A percentile compares a stretch with the other conserved stretches of the same genome.
Conservation (phyloP, 2,329 filamentous ascomycete species). For the Rachicladosporium sp. region DNA sequence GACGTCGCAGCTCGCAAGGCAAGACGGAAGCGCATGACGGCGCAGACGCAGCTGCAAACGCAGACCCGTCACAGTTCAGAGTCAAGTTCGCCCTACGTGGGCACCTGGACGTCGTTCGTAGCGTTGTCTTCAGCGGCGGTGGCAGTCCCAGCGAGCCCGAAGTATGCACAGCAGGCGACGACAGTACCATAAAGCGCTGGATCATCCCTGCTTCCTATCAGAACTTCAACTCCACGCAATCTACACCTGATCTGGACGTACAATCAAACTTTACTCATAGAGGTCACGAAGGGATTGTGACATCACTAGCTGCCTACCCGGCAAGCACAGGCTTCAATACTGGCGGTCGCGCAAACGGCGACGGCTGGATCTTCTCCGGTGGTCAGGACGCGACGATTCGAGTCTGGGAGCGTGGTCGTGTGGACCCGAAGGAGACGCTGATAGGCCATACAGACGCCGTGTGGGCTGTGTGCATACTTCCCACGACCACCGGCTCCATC, state of each 20-base stretch:
- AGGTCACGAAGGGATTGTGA: constrained; percentile 82
- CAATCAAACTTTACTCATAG: constrained; percentile 90
- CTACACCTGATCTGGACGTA: constrained; percentile 70
- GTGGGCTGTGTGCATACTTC: constrained; percentile 88
- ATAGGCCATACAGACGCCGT: constrained; percentile 93
- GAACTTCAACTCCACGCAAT: constrained; percentile 41
- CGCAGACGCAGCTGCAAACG: constrained; percentile 34
- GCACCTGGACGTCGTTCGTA: constrained; percentile 85
- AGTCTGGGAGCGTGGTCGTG: constrained; percentile 88
- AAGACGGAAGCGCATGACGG: constrained; percentile 43
- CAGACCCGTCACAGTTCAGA: constrained; percentile 72
- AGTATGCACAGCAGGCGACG: constrained; percentile 90
- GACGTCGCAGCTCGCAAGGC: constrained; percentile 49
- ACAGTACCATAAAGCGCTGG: constrained; percentile 93
- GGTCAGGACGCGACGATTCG: constrained; percentile 87
- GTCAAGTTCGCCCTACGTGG: constrained; percentile 84
- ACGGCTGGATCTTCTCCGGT: constrained; percentile 97
- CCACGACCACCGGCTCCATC: constrained; percentile 65
- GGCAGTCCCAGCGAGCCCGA: constrained; percentile 92
- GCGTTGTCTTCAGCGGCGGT: constrained; percentile 91
- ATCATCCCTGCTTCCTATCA: constrained; percentile 77
- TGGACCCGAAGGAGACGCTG: constrained; percentile 88
- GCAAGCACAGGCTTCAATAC: constrained; percentile 72
- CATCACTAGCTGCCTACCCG: constrained; percentile 76
- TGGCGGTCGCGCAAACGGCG: constrained; percentile 73